phyloP scores from a whole-genome alignment of 441 rosid species.

The Syzygium syzygioides region DNA sequence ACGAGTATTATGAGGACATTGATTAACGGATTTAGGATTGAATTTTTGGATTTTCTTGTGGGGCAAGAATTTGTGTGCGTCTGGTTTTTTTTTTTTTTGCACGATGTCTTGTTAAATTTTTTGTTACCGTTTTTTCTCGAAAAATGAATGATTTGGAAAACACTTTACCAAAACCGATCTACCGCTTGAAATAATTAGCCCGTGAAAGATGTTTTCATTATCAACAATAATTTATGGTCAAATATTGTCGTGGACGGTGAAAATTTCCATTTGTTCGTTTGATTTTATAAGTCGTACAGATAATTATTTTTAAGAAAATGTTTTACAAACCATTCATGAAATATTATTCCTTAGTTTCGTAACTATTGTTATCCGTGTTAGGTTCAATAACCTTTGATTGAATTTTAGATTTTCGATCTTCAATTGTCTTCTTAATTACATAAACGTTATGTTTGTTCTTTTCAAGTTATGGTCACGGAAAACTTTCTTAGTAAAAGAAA shows the following conservation, averaged over 20 bases:
- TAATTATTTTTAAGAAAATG: too few relatives aligned
- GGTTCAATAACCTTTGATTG: background rate
- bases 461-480: background rate
- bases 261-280: too few relatives aligned
- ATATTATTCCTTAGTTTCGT: background rate
- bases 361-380: background rate
- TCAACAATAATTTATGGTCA: too few relatives aligned
- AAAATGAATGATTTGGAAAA: too few relatives aligned
- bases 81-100: rapidly evolving
- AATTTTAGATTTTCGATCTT: background rate
- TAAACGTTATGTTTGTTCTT: background rate
- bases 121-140: rapidly evolving
- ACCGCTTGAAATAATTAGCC: too few relatives aligned
- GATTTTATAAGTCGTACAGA: too few relatives aligned
- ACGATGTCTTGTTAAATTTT: background rate
- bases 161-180: too few relatives aligned
- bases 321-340: background rate
- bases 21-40: background rate
- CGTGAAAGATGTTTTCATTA: too few relatives aligned
- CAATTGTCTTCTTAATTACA: background rate
- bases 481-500: background rate
- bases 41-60: background rate
- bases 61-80: background rate
- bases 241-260: too few relatives aligned
- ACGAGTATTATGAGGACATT: background rate